phyloP scores from a whole-genome alignment of 306 rosid species.

The Lablab purpureus region DNA sequence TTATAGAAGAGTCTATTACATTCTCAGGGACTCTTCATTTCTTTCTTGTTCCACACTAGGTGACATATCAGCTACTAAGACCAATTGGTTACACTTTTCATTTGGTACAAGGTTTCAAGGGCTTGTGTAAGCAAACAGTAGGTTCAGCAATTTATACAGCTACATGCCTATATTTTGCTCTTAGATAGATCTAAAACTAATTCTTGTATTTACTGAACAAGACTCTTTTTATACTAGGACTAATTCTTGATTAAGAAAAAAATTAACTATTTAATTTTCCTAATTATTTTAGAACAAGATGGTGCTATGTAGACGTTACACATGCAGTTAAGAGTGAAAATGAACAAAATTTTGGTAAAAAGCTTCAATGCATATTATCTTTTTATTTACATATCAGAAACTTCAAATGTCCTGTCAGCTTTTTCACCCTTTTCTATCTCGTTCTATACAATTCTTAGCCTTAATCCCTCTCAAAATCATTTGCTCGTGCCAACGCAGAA shows the following conservation, averaged over 20 bases:
- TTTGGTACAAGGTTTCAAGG: not conserved
- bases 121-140: not conserved
- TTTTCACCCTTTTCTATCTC: not conserved
- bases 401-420: not conserved
- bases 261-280: not conserved
- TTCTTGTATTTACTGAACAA: not conserved
- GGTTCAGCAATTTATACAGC: not conserved
- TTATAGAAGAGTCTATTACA: not conserved
- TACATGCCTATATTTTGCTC: not conserved
- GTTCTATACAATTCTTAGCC: constrained; percentile 13
- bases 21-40: not conserved
- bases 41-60: not conserved
- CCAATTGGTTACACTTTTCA: not conserved
- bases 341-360: not conserved
- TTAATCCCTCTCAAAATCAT: constrained; percentile 46
- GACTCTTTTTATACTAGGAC: not conserved
- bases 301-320: not conserved
- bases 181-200: not conserved
- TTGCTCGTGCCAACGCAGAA: constrained; percentile 50
- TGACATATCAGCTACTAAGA: not conserved
- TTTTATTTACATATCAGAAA: not conserved
- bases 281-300: not conserved
- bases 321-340: not conserved
- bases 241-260: not conserved
- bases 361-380: not conserved